Conservation (phyloP, 2,329 filamentous ascomycete species). For the Camptophora hylomeconis region DNA sequence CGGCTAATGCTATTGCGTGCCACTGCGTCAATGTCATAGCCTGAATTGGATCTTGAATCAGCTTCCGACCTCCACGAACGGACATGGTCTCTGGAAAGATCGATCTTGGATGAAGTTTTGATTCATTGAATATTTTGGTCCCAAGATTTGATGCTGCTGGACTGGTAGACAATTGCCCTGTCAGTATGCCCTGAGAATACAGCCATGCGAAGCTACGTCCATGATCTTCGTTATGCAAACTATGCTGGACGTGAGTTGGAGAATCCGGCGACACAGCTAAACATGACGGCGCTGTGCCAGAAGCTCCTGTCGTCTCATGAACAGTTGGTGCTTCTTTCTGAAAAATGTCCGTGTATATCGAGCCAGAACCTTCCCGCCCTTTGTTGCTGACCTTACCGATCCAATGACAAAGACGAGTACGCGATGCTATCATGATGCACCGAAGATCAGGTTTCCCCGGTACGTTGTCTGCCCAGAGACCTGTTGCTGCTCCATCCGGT, state of each 20-base stretch:
- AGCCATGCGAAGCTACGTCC: constrained; percentile 75
- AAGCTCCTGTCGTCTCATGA: constrained; percentile 55
- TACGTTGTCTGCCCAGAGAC: constrained; percentile 70
- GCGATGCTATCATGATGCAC: constrained; percentile 68
- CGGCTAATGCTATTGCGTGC: constrained; percentile 76
- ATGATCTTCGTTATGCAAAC: constrained; percentile 46
- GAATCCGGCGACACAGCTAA: constrained; percentile 65
- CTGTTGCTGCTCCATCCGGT: constrained; percentile 69
- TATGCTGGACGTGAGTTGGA: constrained; percentile 37
- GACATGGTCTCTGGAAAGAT: constrained; percentile 59
- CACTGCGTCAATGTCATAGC: constrained; percentile 83
- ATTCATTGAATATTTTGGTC: constrained; percentile 61
- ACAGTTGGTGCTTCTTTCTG: constrained; percentile 70
- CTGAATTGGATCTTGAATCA: constrained; percentile 58
- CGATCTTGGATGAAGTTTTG: constrained; percentile 62
- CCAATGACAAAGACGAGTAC: constrained; percentile 66
- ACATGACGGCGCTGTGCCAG: constrained; percentile 47
- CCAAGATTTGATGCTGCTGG: constrained; percentile 53
- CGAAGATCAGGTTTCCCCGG: constrained; percentile 56
- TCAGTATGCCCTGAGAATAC: constrained; percentile 70
- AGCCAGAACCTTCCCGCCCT: constrained; percentile 64
- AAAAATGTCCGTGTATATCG: constrained; percentile 78
- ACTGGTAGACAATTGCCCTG: constrained; percentile 61
- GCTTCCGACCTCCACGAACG: constrained; percentile 49
- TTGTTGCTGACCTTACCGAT: constrained; percentile 62